Evolutionary conservation across 208 protist genomes (phyloP).

Genomic region (Trypanosoma brucei): DNA sequence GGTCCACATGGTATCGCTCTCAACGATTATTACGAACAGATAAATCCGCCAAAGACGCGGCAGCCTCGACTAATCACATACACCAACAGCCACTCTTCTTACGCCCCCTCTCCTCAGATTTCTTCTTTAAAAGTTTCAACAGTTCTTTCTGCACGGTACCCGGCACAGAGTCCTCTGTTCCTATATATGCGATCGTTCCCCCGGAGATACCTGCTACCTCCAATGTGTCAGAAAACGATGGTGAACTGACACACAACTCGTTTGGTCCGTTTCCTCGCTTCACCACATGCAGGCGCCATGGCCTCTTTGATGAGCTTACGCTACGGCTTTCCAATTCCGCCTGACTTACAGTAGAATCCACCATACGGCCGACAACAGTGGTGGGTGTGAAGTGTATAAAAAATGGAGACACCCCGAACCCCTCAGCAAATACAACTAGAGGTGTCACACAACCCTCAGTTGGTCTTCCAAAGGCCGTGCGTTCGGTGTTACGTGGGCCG

Average conservation of each 20-base stretch:
- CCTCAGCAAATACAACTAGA: conserved; percentile 44
- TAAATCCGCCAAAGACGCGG: no score
- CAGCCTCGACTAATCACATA: no score
- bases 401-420: conserved; percentile 52
- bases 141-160: background rate
- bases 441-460: conserved; percentile 64
- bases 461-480: conserved; percentile 58
- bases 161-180: background rate
- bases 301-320: conserved; percentile 20
- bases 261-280: conserved; percentile 20
- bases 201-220: conserved; percentile 8
- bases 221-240: conserved; percentile 9
- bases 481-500: conserved; percentile 40
- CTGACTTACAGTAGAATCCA: conserved; percentile 63
- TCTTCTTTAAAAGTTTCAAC: conserved; percentile 4
- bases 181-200: conserved; percentile 9
- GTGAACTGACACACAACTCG: conserved; percentile 3
- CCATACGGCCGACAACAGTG: conserved; percentile 44
- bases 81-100: no score
- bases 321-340: conserved; percentile 34
- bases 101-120: background rate
- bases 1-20: no score
- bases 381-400: conserved; percentile 64
- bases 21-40: no score
- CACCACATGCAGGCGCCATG: conserved; percentile 48